Percentiles rank a stretch among this genome's conserved stretches.
Conservation (phyloP, 78 protist species). For the Bigelowiella natans region DNA sequence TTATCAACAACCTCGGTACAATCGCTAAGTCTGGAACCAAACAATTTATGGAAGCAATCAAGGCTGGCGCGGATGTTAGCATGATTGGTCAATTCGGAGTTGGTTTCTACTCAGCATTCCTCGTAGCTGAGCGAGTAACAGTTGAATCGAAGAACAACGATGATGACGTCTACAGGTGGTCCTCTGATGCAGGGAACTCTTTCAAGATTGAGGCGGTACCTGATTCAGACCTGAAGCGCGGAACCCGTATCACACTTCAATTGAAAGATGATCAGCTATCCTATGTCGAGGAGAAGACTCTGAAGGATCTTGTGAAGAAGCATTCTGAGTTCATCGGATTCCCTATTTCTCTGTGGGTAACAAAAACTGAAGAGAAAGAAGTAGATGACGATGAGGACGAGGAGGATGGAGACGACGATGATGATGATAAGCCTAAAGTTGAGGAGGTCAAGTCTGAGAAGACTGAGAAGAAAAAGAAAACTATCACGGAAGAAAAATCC, state of each 20-base stretch:
- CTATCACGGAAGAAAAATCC: constrained; percentile 65
- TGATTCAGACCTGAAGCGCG: constrained; percentile 76
- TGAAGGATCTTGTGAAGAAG: constrained; percentile 95
- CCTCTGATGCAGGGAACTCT: constrained; percentile 92
- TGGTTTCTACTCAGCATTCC: constrained; percentile 99
- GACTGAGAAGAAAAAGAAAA: constrained; percentile 53
- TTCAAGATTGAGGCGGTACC: constrained; percentile 80
- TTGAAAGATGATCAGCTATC: constrained; percentile 97
- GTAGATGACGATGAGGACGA: constrained; percentile 61
- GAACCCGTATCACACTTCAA: constrained; percentile 85
- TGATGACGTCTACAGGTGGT: constrained; percentile 98
- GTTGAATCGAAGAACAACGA: constrained; percentile 96
- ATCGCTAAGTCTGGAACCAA: constrained; percentile 98
- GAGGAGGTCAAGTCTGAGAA: constrained; percentile 43
- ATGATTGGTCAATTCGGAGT: constrained; percentile 99
- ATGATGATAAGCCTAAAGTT: constrained; percentile 68
- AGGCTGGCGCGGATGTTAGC: constrained; percentile 87
- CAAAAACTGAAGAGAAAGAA: constrained; percentile 56
- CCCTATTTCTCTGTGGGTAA: constrained; percentile 85
- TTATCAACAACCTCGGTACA: constrained; percentile 96
- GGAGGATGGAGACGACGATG: constrained; percentile 50
- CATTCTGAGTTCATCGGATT: constrained; percentile 99
- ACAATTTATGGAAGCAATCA: constrained; percentile 90
- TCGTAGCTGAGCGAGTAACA: constrained; percentile 91
- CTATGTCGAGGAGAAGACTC: constrained; percentile 81